Base-by-base conservation (phyloP, 176 grass and related monocot species). In the Oryza coarctata region DNA sequence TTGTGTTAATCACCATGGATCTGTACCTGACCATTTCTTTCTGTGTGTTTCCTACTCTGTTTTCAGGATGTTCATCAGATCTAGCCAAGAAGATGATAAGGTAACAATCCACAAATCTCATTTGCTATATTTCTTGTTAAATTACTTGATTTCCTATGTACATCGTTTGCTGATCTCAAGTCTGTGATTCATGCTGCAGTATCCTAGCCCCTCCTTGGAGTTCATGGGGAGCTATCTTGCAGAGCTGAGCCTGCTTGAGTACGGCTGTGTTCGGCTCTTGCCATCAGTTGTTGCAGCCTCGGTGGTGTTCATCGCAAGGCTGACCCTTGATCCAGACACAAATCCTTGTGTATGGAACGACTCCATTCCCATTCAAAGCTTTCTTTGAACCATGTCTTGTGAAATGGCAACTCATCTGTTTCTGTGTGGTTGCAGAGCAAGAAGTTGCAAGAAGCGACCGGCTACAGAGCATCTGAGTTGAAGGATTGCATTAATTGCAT, bases 221-320 rank as follows among this genome's bases (percentile, higher is more conserved):
- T 95, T 86, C 61, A 76, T 95, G 52, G 89, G 84, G 1, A 90
- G 83, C 82, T 99, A 94, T 64, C 93, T 96, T 47, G 33, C 87
- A 15, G 97, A 99, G 70, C 75, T 99, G 77, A 95, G 91, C 81
- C 71, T 99, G 58, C 25, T 99, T 75, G 93, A 99, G 44, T 99
- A 94, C 9, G 70, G 74, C 2, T 90, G 89, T 75, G 47, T 96
- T 60, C 81, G 77, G 73, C 93, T 96, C 80, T 85, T 99, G 84
- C 93, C 97, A 13, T 99, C 91, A 23, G 77, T 92, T 70, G 58
- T 94, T 87, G 93, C 91, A 58, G 97, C 97, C 40, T 94, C 97
- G 0, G 84, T 71, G 12, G 85, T 96, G 74, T 95, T 96, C 60
- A 31, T 94, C 78, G 89, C 93, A 61, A 91, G 89, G 63, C 90